Evolutionary conservation across 306 rosid genomes (phyloP), one percentile per base, ranked within the genome.

Genomic region (Quercus mongolica): DNA sequence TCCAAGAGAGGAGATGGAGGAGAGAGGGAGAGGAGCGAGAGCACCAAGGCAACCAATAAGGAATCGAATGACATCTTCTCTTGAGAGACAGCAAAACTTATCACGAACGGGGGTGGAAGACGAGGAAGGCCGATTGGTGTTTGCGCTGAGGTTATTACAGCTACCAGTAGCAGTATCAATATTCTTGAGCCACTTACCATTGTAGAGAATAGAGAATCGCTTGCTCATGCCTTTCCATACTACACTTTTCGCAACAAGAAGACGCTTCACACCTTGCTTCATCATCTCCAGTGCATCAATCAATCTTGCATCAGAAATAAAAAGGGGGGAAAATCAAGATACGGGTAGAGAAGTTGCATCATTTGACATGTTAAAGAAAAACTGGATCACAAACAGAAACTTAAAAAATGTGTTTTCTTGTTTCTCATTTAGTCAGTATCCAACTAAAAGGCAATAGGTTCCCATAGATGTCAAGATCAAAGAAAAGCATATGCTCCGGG

Each of bases 141-240:
- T 86, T 62, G 79, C 17, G 11, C 63, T 75, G 74, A 89, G 88
- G 84, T 78, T 93, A 83, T 71, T 91, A 89, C 77, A 84, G 86
- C 94, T 83, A 73, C 86, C 74, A 74, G 86, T 56, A 41, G 94
- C 65, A 67, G 89, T 69, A 71, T 93, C 98, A 4, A 76, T 57
- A 81, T 89, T 96, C 89, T 90, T 93, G 78, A 86, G 96, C 99
- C 98, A 93, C 83, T 91, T 96, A 73, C 94, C 97, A 12, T 89
- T 91, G 84, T 91, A 96, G 82, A 96, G 87, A 73, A 93, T 71
- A 3, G 99, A 96, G 84, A 96, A 96, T 56, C 99, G 94, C 85
- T 90, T 96, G 84, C 99, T 96, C 98, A 96, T 90, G 81, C 99
- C 99, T 80, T 91, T 92, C 98, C 99, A 96, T 67, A 75, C 87